These are phyloP conservation scores for Ogataea hybrid DNA, from an alignment of 1,139 yeast genomes.

Conservation along the genomic window DNA sequence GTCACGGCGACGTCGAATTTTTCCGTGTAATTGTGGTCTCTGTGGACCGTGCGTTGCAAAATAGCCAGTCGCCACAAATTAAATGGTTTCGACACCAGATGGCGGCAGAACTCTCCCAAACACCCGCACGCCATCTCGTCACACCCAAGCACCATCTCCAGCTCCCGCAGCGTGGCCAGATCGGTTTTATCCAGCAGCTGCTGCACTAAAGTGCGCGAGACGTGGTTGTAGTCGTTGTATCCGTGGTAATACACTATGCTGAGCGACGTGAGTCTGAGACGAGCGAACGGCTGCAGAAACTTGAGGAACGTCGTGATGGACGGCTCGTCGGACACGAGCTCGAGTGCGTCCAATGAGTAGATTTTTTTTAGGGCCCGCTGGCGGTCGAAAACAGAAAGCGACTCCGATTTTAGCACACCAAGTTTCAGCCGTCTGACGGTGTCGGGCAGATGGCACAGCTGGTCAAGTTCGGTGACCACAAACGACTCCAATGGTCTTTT, in stretches of 20 bases:
- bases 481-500: conserved; percentile 6
- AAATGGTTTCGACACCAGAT: conserved; percentile 24
- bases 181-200: conserved; percentile 32
- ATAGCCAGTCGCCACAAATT: conserved; percentile 42
- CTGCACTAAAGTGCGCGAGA: conserved; percentile 30
- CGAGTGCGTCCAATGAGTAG: conserved; percentile 14
- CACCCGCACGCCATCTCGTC: conserved; percentile 46
- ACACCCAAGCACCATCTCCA: conserved; percentile 46
- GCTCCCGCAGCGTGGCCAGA: conserved; percentile 28
- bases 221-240: conserved; percentile 34
- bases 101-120: conserved; percentile 38
- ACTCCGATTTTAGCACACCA: conserved; percentile 13
- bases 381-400: conserved; percentile 5
- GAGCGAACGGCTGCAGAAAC: conserved; percentile 19
- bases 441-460: conserved; percentile 20
- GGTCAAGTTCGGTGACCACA: conserved; percentile 22
- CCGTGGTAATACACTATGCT: conserved; percentile 43
- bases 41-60: conserved; percentile 43
- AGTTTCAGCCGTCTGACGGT: conserved; percentile 15
- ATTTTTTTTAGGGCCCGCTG: conserved; percentile 9
- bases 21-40: conserved; percentile 52
- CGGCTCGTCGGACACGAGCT: conserved; percentile 33
- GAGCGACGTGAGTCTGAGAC: conserved; percentile 23
- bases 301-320: conserved; percentile 36
- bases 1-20: conserved; percentile 52